These are phyloP conservation scores for Pseudocercospora macadamiae DNA, from an alignment of 2,329 filamentous ascomycete species.

Conservation along the genomic window DNA sequence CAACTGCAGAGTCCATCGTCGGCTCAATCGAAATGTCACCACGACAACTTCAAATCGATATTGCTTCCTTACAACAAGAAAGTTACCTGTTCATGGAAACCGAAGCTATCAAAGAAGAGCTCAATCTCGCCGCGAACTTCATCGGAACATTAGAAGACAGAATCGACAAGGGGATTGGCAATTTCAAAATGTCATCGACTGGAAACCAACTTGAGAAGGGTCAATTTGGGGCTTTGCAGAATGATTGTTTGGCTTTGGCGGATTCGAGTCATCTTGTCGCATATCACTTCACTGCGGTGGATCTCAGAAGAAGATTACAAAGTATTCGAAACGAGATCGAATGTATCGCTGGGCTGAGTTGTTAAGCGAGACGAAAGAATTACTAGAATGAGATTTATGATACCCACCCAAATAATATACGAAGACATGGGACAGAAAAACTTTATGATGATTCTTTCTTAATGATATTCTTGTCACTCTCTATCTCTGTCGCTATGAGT, in stretches of 20 bases:
- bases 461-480: constrained; percentile 9
- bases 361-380: not conserved
- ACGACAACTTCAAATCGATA: constrained; percentile 2
- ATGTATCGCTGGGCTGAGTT: constrained; percentile 15
- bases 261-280: constrained; percentile 8
- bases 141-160: constrained; percentile 17
- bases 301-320: constrained; percentile 12
- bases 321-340: constrained; percentile 16
- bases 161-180: constrained; percentile 1
- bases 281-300: constrained; percentile 10
- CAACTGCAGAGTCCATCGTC: not conserved
- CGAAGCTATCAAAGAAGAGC: constrained; percentile 18
- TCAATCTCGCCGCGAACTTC: constrained; percentile 16
- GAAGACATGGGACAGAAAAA: too few relatives aligned
- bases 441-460: too few relatives aligned
- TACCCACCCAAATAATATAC: too few relatives aligned
- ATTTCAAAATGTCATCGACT: not conserved
- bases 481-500: constrained; percentile 5
- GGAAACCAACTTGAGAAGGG: too few relatives aligned
- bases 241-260: not conserved
- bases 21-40: constrained; percentile 2
- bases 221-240: not conserved
- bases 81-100: constrained; percentile 17
- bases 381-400: too few relatives aligned
- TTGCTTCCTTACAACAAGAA: constrained; percentile 4